These are phyloP conservation scores for Saccharomycopsis fibuligera DNA, from an alignment of 805 yeast species.

Conservation along the genomic window DNA sequence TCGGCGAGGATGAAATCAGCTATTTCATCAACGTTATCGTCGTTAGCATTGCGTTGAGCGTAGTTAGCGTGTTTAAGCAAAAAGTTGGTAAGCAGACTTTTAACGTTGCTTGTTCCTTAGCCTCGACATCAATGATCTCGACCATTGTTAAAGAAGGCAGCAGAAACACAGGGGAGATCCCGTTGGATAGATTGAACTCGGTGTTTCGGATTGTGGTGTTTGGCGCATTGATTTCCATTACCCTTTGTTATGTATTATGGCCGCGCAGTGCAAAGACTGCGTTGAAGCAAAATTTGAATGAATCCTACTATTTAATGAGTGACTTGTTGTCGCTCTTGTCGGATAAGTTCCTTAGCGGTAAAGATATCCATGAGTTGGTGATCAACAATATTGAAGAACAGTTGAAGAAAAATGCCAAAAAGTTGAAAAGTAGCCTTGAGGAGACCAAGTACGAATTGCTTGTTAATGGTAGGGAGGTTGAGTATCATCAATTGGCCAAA, in stretches of 20 bases:
- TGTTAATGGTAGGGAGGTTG: conserved; percentile 47
- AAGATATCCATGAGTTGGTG: conserved; percentile 36
- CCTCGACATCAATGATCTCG: conserved; percentile 64
- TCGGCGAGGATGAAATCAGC: conserved; percentile 43
- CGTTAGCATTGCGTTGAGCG: conserved; percentile 52
- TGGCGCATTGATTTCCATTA: conserved; percentile 57
- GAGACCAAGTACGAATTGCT: conserved; percentile 61
- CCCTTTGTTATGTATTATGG: conserved; percentile 56
- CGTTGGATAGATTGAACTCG: conserved; percentile 46
- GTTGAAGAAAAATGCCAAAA: conserved; percentile 36
- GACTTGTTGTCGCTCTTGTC: conserved; percentile 26
- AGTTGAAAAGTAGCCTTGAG: conserved; percentile 37
- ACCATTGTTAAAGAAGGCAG: conserved; percentile 72
- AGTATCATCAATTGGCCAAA: conserved; percentile 38
- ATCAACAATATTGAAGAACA: conserved; percentile 29
- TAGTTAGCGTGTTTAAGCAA: conserved; percentile 65
- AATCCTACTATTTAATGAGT: conserved; percentile 47
- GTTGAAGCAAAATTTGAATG: conserved; percentile 42
- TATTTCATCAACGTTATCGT: conserved; percentile 47
- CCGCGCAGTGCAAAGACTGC: conserved; percentile 50
- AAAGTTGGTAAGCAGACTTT: conserved; percentile 60
- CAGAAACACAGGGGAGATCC: conserved; percentile 49
- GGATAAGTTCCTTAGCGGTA: conserved; percentile 44
- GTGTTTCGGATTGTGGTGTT: conserved; percentile 50
- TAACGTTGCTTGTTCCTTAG: conserved; percentile 75